Evolutionary conservation across 805 yeast genomes (phyloP).

Genomic region (Wickerhamiella hasegawae): DNA sequence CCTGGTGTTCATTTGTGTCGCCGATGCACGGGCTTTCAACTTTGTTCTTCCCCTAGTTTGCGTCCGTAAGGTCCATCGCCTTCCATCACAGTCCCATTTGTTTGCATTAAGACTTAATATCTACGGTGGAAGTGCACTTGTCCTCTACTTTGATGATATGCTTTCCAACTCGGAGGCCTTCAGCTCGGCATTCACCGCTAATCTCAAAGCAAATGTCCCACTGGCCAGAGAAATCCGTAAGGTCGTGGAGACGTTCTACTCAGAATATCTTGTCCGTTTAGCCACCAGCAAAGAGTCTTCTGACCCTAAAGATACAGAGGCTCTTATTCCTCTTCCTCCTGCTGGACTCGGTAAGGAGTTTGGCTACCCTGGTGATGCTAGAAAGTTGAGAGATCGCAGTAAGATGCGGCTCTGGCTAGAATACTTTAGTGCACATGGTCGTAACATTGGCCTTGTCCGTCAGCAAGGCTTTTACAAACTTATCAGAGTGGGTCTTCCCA

Average conservation of each 20-base stretch:
- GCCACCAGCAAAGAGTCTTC: constrained; percentile 18
- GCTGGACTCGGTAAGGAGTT: constrained; percentile 80
- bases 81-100: constrained; percentile 59
- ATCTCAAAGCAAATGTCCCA: constrained; percentile 45
- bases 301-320: constrained; percentile 46
- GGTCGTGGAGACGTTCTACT: constrained; percentile 56
- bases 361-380: constrained; percentile 82
- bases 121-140: constrained; percentile 43
- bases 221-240: constrained; percentile 41
- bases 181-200: constrained; percentile 47
- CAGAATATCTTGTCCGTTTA: constrained; percentile 55
- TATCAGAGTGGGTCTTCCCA: constrained; percentile 86
- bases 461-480: constrained; percentile 69
- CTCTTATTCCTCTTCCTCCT: constrained; percentile 42
- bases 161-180: constrained; percentile 68
- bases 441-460: constrained; percentile 59
- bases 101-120: constrained; percentile 65
- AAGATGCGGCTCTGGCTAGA: constrained; percentile 92
- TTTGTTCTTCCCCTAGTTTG: constrained; percentile 62
- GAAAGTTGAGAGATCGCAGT: constrained; percentile 58
- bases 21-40: constrained; percentile 51
- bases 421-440: constrained; percentile 66
- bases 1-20: constrained; percentile 55
- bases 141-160: constrained; percentile 63
- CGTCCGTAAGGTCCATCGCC: constrained; percentile 69